phyloP scores from a whole-genome alignment of 768 basidiomycete genomes.

The Lentinula lateritia region DNA sequence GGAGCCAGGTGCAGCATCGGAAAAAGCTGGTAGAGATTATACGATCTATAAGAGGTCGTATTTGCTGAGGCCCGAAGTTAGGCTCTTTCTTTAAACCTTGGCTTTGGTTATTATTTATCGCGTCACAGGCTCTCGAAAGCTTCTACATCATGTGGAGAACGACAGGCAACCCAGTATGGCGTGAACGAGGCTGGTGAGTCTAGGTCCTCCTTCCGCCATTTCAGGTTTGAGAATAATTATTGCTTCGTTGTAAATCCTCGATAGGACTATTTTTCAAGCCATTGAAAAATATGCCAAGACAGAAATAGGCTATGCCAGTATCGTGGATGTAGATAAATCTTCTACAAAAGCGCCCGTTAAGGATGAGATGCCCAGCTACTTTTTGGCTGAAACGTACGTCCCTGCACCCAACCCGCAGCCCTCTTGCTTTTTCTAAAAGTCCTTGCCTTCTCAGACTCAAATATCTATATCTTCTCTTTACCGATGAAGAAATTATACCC shows the following conservation, averaged over 20 bases:
- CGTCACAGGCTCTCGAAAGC: slow-evolving; percentile 41
- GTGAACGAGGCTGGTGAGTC: slow-evolving; percentile 45
- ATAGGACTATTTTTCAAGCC: slow-evolving; percentile 36
- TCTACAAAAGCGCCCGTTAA: slow-evolving; percentile 18
- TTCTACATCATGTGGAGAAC: slow-evolving; percentile 50
- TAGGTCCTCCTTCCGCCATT: slow-evolving; percentile 1
- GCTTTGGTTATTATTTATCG: neutral
- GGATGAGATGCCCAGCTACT: slow-evolving; percentile 54
- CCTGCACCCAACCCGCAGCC: neutral
- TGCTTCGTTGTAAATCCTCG: neutral
- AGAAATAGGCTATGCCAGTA: slow-evolving; percentile 39
- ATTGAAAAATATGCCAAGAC: slow-evolving; percentile 43
- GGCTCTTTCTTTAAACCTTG: slow-evolving; percentile 7
- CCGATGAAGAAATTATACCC: slow-evolving; percentile 45
- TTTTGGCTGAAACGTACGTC: slow-evolving; percentile 35
- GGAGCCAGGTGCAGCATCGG: slow-evolving; percentile 14
- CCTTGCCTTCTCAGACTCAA: slow-evolving; percentile 30
- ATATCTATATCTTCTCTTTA: slow-evolving; percentile 64
- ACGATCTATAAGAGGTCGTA: slow-evolving; percentile 23
- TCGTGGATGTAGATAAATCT: slow-evolving; percentile 28
- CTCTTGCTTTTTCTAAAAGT: neutral
- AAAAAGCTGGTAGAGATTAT: slow-evolving; percentile 32
- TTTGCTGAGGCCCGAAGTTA: slow-evolving; percentile 47
- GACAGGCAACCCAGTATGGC: slow-evolving; percentile 44
- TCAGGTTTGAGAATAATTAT: neutral